phyloP scores from a whole-genome alignment of 2,329 filamentous ascomycete species.

The Talaromyces pinophilus region DNA sequence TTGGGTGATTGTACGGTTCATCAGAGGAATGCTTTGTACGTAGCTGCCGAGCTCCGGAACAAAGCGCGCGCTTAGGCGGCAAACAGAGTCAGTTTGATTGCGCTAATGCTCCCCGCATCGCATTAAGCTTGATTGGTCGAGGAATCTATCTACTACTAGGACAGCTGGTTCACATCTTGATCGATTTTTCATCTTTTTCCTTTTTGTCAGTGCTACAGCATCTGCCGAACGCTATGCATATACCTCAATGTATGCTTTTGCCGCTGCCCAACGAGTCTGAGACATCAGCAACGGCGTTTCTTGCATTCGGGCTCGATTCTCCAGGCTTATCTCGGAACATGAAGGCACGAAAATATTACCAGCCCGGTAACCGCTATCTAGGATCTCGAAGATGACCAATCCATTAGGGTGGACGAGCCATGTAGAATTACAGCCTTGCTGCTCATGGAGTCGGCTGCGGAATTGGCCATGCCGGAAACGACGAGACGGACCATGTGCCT shows the following conservation, averaged over 20 bases:
- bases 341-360: background rate
- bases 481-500: background rate
- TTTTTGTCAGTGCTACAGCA: background rate
- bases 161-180: background rate
- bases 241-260: background rate
- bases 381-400: background rate
- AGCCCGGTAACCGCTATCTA: background rate
- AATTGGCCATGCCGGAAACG: background rate
- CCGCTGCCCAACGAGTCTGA: background rate
- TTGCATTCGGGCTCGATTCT: background rate
- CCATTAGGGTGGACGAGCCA: background rate
- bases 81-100: background rate
- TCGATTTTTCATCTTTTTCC: background rate
- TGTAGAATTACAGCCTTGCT: background rate
- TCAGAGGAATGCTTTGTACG: background rate
- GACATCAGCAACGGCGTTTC: background rate
- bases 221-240: background rate
- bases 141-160: background rate
- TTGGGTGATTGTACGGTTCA: background rate
- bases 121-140: background rate
- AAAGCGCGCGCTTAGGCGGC: conserved; percentile 5
- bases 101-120: background rate
- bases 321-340: background rate
- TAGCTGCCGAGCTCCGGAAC: background rate
- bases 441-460: background rate